phyloP scores from a whole-genome alignment of 331 rosid species.

The Malus hybrid region DNA sequence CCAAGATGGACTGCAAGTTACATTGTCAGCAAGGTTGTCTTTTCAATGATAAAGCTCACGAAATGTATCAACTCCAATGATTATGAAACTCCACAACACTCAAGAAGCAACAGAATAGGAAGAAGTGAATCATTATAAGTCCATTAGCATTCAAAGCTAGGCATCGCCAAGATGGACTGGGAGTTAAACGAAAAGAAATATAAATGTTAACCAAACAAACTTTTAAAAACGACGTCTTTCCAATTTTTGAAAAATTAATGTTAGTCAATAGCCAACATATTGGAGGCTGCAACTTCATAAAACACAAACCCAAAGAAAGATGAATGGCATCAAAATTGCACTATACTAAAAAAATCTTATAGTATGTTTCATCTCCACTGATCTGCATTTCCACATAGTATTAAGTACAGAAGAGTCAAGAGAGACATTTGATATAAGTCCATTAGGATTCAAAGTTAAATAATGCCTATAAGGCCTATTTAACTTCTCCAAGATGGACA shows the following conservation, averaged over 20 bases:
- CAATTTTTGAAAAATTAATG: background rate
- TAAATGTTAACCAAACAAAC: background rate
- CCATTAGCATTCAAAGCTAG: slow-evolving; percentile 48
- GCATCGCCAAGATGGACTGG: slow-evolving; percentile 31
- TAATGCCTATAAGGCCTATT: slow-evolving; percentile 4
- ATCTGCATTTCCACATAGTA: slow-evolving; percentile 27
- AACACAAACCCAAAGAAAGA: background rate
- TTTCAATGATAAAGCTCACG: background rate
- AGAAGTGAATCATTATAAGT: slow-evolving; percentile 16
- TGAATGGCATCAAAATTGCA: background rate
- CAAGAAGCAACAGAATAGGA: slow-evolving; percentile 24
- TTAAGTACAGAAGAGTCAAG: slow-evolving; percentile 37
- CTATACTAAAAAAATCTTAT: background rate
- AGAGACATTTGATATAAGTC: slow-evolving; percentile 38
- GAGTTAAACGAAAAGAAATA: background rate
- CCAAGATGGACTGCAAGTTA: slow-evolving; percentile 29
- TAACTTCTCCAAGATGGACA: slow-evolving; percentile 42
- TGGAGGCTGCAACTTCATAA: background rate
- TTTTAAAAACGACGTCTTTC: background rate
- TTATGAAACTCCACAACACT: slow-evolving; percentile 12
- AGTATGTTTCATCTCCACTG: slow-evolving; percentile 42
- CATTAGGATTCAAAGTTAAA: slow-evolving; percentile 36
- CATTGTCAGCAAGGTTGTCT: background rate
- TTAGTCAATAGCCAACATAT: too few relatives aligned
- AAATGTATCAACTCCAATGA: slow-evolving; percentile 22